Evolutionary conservation across 495 filamentous ascomycete genomes (phyloP).

Genomic region (Melanomma pulvis-pyrius): DNA sequence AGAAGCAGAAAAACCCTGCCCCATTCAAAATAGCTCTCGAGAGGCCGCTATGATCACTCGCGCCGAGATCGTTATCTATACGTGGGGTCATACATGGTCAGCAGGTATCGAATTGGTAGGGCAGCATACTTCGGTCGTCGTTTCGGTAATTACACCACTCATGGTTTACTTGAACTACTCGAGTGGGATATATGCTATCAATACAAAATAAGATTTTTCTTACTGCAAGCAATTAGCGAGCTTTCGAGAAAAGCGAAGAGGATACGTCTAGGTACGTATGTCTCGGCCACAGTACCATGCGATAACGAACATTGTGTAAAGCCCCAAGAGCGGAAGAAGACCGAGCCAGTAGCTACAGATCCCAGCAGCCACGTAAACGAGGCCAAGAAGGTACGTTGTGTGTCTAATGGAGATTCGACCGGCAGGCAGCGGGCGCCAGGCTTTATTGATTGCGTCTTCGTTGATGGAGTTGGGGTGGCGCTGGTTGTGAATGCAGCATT

Average conservation of each 20-base stretch:
- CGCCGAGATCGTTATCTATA: constrained; percentile 59
- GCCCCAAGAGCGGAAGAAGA: background rate
- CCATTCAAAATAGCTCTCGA: constrained; percentile 54
- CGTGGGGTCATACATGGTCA: background rate
- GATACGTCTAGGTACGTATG: no score
- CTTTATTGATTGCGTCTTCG: constrained; percentile 62
- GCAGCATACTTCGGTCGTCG: no score
- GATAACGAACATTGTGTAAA: background rate
- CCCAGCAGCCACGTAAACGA: background rate
- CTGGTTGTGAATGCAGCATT: constrained; percentile 56
- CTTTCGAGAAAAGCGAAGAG: no score
- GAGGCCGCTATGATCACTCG: constrained; percentile 49
- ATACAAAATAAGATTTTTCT: background rate
- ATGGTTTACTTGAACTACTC: no score
- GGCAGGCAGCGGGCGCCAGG: constrained; percentile 58
- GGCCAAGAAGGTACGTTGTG: constrained; percentile 35
- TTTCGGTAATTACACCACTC: no score
- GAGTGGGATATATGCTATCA: no score
- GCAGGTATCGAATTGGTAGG: no score
- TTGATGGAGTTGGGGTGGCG: constrained; percentile 49
- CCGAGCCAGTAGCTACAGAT: background rate
- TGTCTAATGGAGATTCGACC: constrained; percentile 47
- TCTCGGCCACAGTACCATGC: no score
- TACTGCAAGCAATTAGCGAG: no score
- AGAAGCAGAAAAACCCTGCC: constrained; percentile 46